phyloP scores from a whole-genome alignment of 2,329 filamentous ascomycete genomes.

The Fusarium veterinarium region DNA sequence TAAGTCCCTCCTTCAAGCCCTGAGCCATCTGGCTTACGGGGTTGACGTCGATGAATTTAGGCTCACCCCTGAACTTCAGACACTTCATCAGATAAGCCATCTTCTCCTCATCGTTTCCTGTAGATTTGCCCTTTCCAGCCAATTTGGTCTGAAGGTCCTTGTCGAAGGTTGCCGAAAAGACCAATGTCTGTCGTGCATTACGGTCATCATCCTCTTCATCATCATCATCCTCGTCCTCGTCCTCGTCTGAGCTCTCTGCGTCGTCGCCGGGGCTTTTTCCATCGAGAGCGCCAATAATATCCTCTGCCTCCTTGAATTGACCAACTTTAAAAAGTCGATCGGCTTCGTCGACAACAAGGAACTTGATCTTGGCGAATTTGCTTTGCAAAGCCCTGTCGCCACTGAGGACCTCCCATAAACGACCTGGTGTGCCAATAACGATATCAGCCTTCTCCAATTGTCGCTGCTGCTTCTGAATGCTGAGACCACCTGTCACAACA shows the following conservation, averaged over 20 bases:
- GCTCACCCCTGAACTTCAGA: slow-evolving; percentile 86
- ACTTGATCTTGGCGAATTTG: slow-evolving; percentile 79
- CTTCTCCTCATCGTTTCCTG: slow-evolving; percentile 75
- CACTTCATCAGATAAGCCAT: slow-evolving; percentile 94
- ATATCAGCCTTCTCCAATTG: slow-evolving; percentile 87
- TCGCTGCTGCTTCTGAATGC: slow-evolving; percentile 93
- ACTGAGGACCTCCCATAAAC: slow-evolving; percentile 93
- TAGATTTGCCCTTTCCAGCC: slow-evolving; percentile 75
- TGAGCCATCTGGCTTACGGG: slow-evolving; percentile 89
- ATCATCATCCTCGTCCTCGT: slow-evolving; percentile 60
- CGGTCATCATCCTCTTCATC: slow-evolving; percentile 57
- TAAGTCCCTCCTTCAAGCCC: slow-evolving; percentile 85
- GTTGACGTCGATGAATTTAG: slow-evolving; percentile 93
- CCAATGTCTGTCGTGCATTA: slow-evolving; percentile 78
- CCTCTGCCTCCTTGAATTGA: slow-evolving; percentile 92
- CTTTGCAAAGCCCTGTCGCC: slow-evolving; percentile 75
- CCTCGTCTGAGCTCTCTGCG: slow-evolving; percentile 62
- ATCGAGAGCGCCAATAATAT: slow-evolving; percentile 86
- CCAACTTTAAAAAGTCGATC: slow-evolving; percentile 92
- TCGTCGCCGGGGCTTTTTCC: slow-evolving; percentile 71
- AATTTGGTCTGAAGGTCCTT: slow-evolving; percentile 92
- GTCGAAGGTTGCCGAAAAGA: slow-evolving; percentile 97
- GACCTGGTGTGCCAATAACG: slow-evolving; percentile 91
- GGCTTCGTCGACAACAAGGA: slow-evolving; percentile 92
- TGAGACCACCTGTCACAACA: slow-evolving; percentile 90